Base-by-base conservation (phyloP, 352 stramenopile species). In the Globisporangium apiculatum region DNA sequence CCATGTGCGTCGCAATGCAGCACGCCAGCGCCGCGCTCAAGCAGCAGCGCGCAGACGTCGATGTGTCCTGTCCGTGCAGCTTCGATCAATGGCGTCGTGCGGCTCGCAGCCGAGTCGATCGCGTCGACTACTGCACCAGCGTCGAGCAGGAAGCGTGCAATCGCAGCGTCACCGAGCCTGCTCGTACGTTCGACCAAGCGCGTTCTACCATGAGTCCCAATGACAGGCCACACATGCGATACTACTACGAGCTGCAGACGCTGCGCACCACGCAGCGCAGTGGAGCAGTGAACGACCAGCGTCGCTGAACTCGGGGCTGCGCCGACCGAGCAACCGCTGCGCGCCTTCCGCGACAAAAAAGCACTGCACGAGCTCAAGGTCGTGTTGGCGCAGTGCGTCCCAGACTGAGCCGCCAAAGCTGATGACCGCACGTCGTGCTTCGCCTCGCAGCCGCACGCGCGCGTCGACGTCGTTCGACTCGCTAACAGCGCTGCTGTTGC, bases 291-390 rank as follows among this genome's bases (percentile, higher is more conserved):
- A 82, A 5, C 79, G 75, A 0, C 79, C 70, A n/a, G 73, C 79
- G 45, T 92, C 76, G 1, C 69, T 60, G 10, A 53, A 51, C 8
- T 72, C 59, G 7, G 79, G 76, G 10, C 74, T 72, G 41, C 82
- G 73, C 7, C 66, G 60, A 47, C 55, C 58, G 10, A 89, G 59
- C 31, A 91, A 45, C 49, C 61, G 77, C 11, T 62, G 46, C 11
- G 73, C 62, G 3, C 75, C 76, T 65, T 92, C 78, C 4, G 89
- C 76, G 5, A 83, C 51, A 46, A 92, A 81, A 36, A 83, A 90
- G 48, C 76, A 72, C 45, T 67, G 61, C 36, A 92, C 55, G 55
- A 90, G 79, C 0, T 64, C 58, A 31, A 89, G 40, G 17, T 86
- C 67, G 35, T 80, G 76, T 2, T 31, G 52, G 31, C 38, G 58